Evolutionary conservation across 225 moss, liverwort and hornwort species (phyloP), one percentile per base, ranked within the genome.

Genomic region (Climacium dendroides): DNA sequence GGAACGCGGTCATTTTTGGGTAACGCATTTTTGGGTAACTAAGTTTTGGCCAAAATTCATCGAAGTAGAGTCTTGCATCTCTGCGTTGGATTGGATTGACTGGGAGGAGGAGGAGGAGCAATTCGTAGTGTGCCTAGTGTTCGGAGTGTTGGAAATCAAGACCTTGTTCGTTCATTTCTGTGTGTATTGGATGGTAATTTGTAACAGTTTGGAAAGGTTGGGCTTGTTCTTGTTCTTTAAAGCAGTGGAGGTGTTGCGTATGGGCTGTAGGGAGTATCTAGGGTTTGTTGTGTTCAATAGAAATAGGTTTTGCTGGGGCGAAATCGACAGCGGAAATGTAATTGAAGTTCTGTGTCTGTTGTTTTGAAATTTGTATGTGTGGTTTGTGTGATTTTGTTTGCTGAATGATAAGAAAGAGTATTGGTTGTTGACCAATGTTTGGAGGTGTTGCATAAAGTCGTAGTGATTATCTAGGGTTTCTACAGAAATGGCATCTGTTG

Each of bases 1-100:
- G 99, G 99, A 99, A 99, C 74, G 99, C 99, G 76, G 99, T 99
- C 74, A 99, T 99, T 81, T 99, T 99, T 87, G 99, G 99, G 99
- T 99, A 95, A 84, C 74, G 12, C 72, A 72, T 47, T 55, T 78
- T 61, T 80, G 39, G 79, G 80, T 80, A 80, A 80, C 80, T 80
- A 76, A 80, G 86, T 86, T 34, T 83, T 64, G 78, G 63, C 64
- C 79, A 58, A 84, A 81, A 85, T 48, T 74, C 43, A 61, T 47
- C 16, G 32, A 55, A 34, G 28, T 74, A 37, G 83, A 65, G 54
- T 70, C 50, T 65, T 19, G 65, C 50, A 35, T 19, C 35, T 65
- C 12, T 75, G 55, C 59, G 15, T 37, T 15, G 58, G 24, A 83
- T 34, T 63, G 8, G 48, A 67, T 48, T 48, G 28, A 22, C 1